These are phyloP conservation scores for Blakeslea trispora DNA, from an alignment of 371 early-diverging fungal genomes.

Conservation along the genomic window DNA sequence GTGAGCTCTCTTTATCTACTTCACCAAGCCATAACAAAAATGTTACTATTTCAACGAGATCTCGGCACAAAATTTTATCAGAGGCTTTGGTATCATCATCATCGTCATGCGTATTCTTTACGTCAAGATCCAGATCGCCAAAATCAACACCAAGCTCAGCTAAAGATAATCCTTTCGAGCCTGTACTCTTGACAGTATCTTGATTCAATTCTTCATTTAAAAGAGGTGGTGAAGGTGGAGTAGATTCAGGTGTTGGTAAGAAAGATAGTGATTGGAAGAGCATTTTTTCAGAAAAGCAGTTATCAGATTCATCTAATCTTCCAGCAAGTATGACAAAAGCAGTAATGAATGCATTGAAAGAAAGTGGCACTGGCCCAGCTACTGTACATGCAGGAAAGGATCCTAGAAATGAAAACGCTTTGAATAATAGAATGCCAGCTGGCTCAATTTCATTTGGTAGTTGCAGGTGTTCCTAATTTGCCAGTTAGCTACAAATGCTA, in stretches of 20 bases:
- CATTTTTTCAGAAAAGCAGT: constrained; percentile 29
- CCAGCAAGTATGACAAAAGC: constrained; percentile 44
- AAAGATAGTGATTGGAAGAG: constrained; percentile 50
- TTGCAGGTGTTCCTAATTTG: constrained; percentile 34
- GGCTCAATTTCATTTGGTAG: constrained; percentile 40
- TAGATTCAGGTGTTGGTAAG: constrained; percentile 14
- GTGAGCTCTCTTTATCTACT: constrained; percentile 10
- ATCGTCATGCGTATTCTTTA: background rate
- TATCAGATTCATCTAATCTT: constrained; percentile 27
- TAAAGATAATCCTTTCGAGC: constrained; percentile 29
- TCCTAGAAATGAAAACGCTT: constrained; percentile 49
- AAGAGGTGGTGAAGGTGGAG: background rate
- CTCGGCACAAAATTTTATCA: constrained; percentile 26
- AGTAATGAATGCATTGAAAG: constrained; percentile 40
- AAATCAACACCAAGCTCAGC: constrained; percentile 47
- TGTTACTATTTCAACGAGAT: constrained; percentile 35
- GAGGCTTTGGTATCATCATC: constrained; percentile 12
- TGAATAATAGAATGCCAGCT: constrained; percentile 46
- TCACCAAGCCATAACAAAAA: constrained; percentile 46
- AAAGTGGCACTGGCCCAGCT: constrained; percentile 20
- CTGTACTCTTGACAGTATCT: constrained; percentile 4
- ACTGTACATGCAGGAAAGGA: constrained; percentile 34
- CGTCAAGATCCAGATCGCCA: constrained; percentile 34
- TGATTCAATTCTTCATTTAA: constrained; percentile 4
- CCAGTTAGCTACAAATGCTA: background rate